Evolutionary conservation across 805 yeast species (phyloP), one percentile per base, ranked within the genome.

Genomic region (Wickerhamomyces bovis): DNA sequence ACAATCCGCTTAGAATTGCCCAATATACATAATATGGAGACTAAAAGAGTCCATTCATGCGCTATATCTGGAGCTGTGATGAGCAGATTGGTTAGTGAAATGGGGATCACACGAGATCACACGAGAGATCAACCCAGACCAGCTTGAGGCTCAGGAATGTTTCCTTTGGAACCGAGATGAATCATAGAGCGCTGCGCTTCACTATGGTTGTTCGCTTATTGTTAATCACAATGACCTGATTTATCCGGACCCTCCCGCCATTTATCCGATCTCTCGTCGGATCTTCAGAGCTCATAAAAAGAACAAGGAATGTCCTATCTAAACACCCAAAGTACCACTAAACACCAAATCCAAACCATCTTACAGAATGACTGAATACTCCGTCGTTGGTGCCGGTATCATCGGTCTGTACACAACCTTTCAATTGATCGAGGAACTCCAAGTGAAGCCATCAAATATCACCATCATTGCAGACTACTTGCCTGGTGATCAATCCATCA

Each of bases 401-500:
- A 68, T 80, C 49, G 89, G 89, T 26, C 68, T 84, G 8, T 83
- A 83, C 62, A 81, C 89, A 13, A 72, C 78, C 1, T 73, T 68
- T 53, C 67, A 72, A 43, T 67, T 83, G 12, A 51, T 78, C 30
- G 70, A 72, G 22, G 64, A 69, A 13, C 66, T 65, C 11, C 69
- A 70, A 3, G 65, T 72, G 10, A 47, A 59, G 0, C 70, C 75
- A 1, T 46, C 59, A 1, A 64, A 75, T 6, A 75, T 87, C 50
- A 70, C 77, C 4, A 73, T 86, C 2, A 54, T 82, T 18, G 92
- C 87, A 8, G 77, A 83, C 57, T 76, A 73, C 54, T 63, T 82
- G 35, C 95, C 95, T 3, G 95, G 95, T 5, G 95, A 87, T 57
- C 83, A 79, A 53, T 80, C 89, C 4, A 77, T 77, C 47, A 70